Percentiles rank a stretch among this genome's conserved stretches.
Conservation (phyloP, 345 rosid species). For the Stellera chamaejasme region DNA sequence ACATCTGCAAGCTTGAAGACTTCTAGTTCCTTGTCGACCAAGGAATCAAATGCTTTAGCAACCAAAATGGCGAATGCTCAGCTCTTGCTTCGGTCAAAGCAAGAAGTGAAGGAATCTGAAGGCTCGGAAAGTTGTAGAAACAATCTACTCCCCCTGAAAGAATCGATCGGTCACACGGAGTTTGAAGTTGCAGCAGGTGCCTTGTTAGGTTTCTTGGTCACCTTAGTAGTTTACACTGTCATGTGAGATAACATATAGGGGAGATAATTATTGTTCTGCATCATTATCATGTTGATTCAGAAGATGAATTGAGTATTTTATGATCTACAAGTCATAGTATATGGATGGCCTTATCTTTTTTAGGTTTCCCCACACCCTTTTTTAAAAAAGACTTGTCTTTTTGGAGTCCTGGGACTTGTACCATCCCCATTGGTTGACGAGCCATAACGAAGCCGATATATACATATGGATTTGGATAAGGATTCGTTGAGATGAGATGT, state of each 20-base stretch:
- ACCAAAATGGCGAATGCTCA: constrained; percentile 13
- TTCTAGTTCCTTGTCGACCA: constrained; percentile 6
- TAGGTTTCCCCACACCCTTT: no score
- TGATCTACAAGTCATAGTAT: no score
- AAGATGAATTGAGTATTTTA: no score
- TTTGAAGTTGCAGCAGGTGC: constrained; percentile 83
- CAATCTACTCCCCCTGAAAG: constrained; percentile 38
- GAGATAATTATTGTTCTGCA: no score
- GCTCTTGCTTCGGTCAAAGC: constrained; percentile 11
- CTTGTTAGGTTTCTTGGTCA: constrained; percentile 56
- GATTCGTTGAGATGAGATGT: no score
- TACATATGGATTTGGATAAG: no score
- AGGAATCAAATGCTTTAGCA: constrained; percentile 15
- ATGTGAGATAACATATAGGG: constrained; percentile 6
- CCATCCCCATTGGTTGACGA: no score
- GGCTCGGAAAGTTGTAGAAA: constrained; percentile 11
- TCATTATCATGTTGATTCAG: no score
- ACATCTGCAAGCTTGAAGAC: constrained; percentile 1
- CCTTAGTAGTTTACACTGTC: constrained; percentile 32
- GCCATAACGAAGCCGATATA: no score
- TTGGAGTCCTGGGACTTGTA: no score
- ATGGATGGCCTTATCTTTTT: no score
- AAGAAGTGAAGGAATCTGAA: constrained; percentile 4
- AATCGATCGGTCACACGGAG: constrained; percentile 80
- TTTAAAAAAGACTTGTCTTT: no score